Base-by-base conservation (phyloP, 164 flowering plant species). In the Annona squamosa region DNA sequence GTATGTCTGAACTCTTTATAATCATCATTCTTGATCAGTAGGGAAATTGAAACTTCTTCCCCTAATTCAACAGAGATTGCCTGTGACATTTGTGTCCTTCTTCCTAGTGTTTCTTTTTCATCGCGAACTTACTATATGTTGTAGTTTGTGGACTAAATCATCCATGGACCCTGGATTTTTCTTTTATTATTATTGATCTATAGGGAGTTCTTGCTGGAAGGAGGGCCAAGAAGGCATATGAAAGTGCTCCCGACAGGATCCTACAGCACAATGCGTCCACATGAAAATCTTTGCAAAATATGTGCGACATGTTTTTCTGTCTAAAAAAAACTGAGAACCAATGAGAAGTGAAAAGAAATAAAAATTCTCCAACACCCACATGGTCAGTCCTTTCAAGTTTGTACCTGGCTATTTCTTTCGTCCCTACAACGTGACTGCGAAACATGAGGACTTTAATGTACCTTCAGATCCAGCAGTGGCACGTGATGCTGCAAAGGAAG, bases 1-100 rank as follows among this genome's bases (percentile, higher is more conserved):
- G 99, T 95, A 88, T 77, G 96, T 77, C 46, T 46, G 3, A 42
- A 47, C 12, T 37, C n/a, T 5, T 52, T 3, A n/a, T 16, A 72
- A 46, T 46, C n/a, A 2, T n/a, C 18, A 1, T 46, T 68, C 46
- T 46, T 66, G 12, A 18, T 1, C 9, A 4, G 42, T 44, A 37
- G 43, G 45, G 45, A 17, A 41, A 42, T 13, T 4, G 7, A 42
- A 66, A 12, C 67, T 7, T 42, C 59, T 48, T 12, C 13, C 59
- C 9, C 9, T 16, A 52, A 10, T 52, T 52, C 59, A 10, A 52
- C 59, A 6, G 9, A 16, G 59, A 10, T 9, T 52, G 59, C 13
- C 9, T 52, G 17, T 52, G 59, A 52, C 59, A 52, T 52, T 52
- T 52, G 59, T 2, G 17, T 2, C 59, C 2, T 10, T 52, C 59